Evolutionary conservation across 768 basidiomycete genomes (phyloP), one percentile per base, ranked within the genome.

Genomic region (Candolleomyces efflorescens): DNA sequence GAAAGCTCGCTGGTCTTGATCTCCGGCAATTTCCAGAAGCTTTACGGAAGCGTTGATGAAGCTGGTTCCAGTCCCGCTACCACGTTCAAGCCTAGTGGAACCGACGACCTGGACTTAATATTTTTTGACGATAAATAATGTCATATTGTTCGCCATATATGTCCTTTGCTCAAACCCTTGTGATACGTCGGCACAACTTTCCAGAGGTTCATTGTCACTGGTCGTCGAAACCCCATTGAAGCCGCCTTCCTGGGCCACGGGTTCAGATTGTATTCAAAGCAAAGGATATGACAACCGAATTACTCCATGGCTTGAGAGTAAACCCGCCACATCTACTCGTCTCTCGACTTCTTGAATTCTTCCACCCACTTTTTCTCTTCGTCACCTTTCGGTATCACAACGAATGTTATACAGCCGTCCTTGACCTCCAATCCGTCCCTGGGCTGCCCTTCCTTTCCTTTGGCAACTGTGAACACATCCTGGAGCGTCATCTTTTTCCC

Each of bases 401-500:
- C 85, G 68, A 95, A 89, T 5, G 85, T 84, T 64, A 96, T 68
- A 64, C 88, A 92, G 3, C 89, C 89, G 62, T 92, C 90, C 63
- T 85, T 87, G 47, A 98, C 66, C 67, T 93, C 91, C 53, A 98
- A 68, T 1, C 96, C 94, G 67, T 98, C 95, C 60, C 64, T 70
- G 32, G 73, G 74, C 54, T 82, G 82, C 2, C 81, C 85, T 17
- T 78, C 78, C 69, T 83, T 86, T 18, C 71, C 83, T 62, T 79
- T 81, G 0, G 87, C 81, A 3, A 82, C 84, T 10, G 71, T 72
- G 63, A 86, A 87, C 3, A 96, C 87, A 64, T 94, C 90, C 47
- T 79, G 73, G 58, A 98, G 74, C 11, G 88, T 89, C 84, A 96
- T 87, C 69, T 90, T 93, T 74, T 87, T 91, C 13, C 95, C 96